A percentile compares a stretch with the other conserved stretches of the same genome.
phyloP scores from a whole-genome alignment of 371 early-diverging fungal species.

The Dichotomocladium elegans region DNA sequence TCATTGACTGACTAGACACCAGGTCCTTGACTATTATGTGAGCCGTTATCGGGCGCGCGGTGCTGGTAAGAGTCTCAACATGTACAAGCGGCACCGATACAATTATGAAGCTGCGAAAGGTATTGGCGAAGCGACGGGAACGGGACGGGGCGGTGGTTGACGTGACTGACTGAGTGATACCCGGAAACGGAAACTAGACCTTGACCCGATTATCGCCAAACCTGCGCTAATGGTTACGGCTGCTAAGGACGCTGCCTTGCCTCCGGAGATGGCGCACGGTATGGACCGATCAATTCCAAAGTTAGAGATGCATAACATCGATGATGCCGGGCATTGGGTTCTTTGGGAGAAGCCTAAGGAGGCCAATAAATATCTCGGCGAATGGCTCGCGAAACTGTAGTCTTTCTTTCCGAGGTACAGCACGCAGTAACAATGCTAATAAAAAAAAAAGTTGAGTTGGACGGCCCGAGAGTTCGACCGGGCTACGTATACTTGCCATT shows the following conservation, averaged over 20 bases:
- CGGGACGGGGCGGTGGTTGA: too few relatives aligned
- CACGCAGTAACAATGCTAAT: too few relatives aligned
- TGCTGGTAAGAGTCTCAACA: constrained; percentile 37
- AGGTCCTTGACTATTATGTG: constrained; percentile 34
- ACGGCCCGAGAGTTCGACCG: too few relatives aligned
- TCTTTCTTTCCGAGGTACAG: too few relatives aligned
- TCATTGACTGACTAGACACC: neutral
- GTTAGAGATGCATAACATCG: constrained; percentile 27
- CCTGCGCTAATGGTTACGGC: constrained; percentile 40
- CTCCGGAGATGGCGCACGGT: constrained; percentile 31
- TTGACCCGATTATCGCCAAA: constrained; percentile 31
- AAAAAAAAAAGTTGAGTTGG: too few relatives aligned
- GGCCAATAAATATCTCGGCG: constrained; percentile 23
- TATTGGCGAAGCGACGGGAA: constrained; percentile 6
- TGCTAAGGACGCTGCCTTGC: constrained; percentile 35
- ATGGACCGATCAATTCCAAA: constrained; percentile 32
- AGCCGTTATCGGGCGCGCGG: constrained; percentile 22
- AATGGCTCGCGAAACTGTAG: constrained; percentile 24
- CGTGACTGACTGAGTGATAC: neutral
- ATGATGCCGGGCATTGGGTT: constrained; percentile 43
- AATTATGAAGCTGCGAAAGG: constrained; percentile 37
- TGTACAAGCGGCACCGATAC: constrained; percentile 36
- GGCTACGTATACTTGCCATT: too few relatives aligned
- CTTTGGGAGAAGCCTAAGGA: constrained; percentile 41
- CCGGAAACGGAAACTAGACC: neutral